These are phyloP conservation scores for Albizia julibrissin DNA, from an alignment of 306 rosid genomes.

Conservation along the genomic window DNA sequence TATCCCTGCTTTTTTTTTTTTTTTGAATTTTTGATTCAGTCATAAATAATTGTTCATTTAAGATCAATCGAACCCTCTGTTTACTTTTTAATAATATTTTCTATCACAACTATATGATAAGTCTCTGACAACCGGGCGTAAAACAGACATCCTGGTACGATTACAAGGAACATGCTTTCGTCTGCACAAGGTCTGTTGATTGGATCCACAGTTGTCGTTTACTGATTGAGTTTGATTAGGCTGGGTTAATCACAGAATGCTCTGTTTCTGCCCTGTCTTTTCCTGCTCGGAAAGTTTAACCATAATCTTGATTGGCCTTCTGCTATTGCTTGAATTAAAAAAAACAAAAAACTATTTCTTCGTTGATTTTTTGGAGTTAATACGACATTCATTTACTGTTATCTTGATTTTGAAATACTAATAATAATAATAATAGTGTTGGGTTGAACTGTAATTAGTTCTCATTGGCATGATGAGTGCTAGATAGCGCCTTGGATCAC, in stretches of 20 bases:
- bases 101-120: conserved; percentile 27
- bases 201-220: background rate
- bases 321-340: background rate
- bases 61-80: background rate
- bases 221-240: background rate
- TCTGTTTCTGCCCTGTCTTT: background rate
- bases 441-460: background rate
- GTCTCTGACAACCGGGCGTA: conserved; percentile 49
- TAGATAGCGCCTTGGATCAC: conserved; percentile 9
- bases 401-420: background rate
- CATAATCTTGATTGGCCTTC: background rate
- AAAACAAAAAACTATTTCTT: background rate
- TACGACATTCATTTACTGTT: no score
- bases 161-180: conserved; percentile 73
- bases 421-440: background rate
- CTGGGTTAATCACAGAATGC: background rate
- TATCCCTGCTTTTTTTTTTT: background rate
- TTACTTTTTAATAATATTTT: background rate
- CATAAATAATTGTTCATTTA: background rate
- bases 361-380: background rate
- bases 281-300: background rate
- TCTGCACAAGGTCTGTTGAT: conserved; percentile 69
- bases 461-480: conserved; percentile 1
- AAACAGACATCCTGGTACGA: conserved; percentile 57
- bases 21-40: background rate